phyloP scores from a whole-genome alignment of 345 rosid genomes.

The Corchorus olitorius region DNA sequence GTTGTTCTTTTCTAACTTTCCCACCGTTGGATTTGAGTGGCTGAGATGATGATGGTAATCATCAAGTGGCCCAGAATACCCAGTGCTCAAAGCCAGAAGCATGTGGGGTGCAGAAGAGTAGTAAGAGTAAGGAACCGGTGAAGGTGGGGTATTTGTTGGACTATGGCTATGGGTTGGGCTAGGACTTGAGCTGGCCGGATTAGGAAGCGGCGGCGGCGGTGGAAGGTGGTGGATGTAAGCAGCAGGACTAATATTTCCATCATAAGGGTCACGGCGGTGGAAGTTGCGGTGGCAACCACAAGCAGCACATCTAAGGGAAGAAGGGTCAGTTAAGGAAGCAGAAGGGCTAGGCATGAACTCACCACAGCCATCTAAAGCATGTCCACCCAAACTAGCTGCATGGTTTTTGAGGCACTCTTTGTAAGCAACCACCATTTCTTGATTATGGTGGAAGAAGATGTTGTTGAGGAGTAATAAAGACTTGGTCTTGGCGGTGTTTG shows the following conservation, averaged over 20 bases:
- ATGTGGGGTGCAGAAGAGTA: constrained; percentile 66
- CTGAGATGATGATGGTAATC: constrained; percentile 28
- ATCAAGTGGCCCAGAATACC: constrained; percentile 36
- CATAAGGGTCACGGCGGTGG: constrained; percentile 66
- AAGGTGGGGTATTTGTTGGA: constrained; percentile 40
- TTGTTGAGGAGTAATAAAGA: constrained; percentile 16
- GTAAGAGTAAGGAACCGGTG: constrained; percentile 65
- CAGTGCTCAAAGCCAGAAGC: constrained; percentile 56
- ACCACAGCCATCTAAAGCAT: constrained; percentile 84
- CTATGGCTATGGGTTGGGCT: constrained; percentile 38
- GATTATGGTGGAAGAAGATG: constrained; percentile 6
- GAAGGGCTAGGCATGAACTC: constrained; percentile 67
- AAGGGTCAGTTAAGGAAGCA: constrained; percentile 41
- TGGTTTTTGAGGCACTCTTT: constrained; percentile 82
- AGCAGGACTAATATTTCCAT: constrained; percentile 2
- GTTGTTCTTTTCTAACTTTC: neutral
- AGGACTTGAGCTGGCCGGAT: constrained; percentile 31
- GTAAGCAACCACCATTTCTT: constrained; percentile 54
- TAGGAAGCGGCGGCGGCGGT: constrained; percentile 18
- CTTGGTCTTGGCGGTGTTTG: neutral
- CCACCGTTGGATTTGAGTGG: constrained; percentile 15
- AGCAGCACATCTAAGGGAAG: constrained; percentile 71
- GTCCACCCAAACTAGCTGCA: constrained; percentile 73
- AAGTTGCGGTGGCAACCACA: constrained; percentile 96
- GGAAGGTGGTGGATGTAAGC: constrained; percentile 29